Percentiles rank a stretch among this genome's conserved stretches.
phyloP scores from a whole-genome alignment of 192 early-diverging fungal genomes.

The Coemansia sp. region DNA sequence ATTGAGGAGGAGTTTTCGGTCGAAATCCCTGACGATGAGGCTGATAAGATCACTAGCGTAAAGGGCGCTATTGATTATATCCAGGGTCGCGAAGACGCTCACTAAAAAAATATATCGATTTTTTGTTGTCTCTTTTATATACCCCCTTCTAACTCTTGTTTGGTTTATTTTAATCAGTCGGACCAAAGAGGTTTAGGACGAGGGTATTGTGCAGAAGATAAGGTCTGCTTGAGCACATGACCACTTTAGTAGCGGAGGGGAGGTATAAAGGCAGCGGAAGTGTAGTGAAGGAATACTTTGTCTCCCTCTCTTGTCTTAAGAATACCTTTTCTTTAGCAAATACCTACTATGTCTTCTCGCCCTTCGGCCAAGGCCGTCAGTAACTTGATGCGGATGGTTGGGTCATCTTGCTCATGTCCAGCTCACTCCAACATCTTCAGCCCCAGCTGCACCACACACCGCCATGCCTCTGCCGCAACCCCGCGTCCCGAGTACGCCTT shows the following conservation, averaged over 20 bases:
- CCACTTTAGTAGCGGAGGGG: background rate
- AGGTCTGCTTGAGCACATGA: background rate
- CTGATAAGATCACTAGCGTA: conserved; percentile 92
- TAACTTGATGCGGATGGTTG: conserved; percentile 58
- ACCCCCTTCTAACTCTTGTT: too few species aligned
- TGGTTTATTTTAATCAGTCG: too few species aligned
- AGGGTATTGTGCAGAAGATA: background rate
- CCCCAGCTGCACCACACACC: conserved; percentile 19
- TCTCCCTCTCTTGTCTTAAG: background rate
- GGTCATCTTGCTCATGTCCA: conserved; percentile 53
- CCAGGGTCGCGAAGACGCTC: conserved; percentile 68
- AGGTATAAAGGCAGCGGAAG: background rate
- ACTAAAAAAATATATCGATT: conserved; percentile 51
- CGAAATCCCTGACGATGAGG: conserved; percentile 96
- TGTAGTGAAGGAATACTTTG: background rate
- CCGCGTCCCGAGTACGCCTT: conserved; percentile 67
- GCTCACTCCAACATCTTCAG: conserved; percentile 42
- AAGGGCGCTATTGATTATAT: conserved; percentile 89
- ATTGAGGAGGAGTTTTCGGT: conserved; percentile 99
- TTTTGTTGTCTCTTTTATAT: background rate
- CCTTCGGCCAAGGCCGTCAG: conserved; percentile 43
- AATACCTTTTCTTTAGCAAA: background rate
- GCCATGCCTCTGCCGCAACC: conserved; percentile 31
- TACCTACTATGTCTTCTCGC: conserved; percentile 11
- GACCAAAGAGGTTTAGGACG: too few species aligned